A percentile compares a stretch with the other conserved stretches of the same genome.
Conservation (phyloP, 2,329 filamentous ascomycete genomes). For the Rachicladosporium sp. region DNA sequence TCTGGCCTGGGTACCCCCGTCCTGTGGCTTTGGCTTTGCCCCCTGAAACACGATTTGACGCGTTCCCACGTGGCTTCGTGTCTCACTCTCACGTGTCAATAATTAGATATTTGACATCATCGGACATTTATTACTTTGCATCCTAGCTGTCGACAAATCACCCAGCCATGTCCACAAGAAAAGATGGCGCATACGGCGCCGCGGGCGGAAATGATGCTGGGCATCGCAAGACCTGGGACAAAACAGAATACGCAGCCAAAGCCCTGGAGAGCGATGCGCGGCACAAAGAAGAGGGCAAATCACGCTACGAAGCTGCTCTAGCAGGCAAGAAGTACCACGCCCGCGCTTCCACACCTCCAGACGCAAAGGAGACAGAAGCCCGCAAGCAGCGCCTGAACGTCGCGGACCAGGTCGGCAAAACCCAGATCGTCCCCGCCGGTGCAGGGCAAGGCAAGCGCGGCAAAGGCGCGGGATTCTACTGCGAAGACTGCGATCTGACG, state of each 20-base stretch:
- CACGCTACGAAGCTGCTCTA: slow-evolving; percentile 83
- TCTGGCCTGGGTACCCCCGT: too few relatives aligned
- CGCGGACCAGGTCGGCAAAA: slow-evolving; percentile 76
- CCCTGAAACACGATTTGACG: too few relatives aligned
- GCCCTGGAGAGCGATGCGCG: slow-evolving; percentile 65
- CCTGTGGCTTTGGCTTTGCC: too few relatives aligned
- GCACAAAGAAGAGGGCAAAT: slow-evolving; percentile 73
- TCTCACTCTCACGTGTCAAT: too few relatives aligned
- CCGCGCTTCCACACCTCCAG: slow-evolving; percentile 47
- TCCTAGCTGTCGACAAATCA: not conserved
- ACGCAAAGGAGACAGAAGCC: slow-evolving; percentile 59
- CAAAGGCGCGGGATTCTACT: slow-evolving; percentile 83
- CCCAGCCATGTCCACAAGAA: slow-evolving; percentile 21
- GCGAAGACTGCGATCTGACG: slow-evolving; percentile 80
- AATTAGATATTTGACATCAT: too few relatives aligned
- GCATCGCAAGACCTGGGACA: slow-evolving; percentile 85
- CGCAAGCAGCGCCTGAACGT: slow-evolving; percentile 68
- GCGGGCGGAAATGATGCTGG: slow-evolving; percentile 44
- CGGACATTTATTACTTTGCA: too few relatives aligned
- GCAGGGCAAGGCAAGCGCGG: slow-evolving; percentile 76
- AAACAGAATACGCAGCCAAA: slow-evolving; percentile 78
- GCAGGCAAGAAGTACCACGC: slow-evolving; percentile 78
- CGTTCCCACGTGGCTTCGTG: too few relatives aligned
- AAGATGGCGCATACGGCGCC: slow-evolving; percentile 32
- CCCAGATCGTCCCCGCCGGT: slow-evolving; percentile 70